These are phyloP conservation scores for Cyberlindnera mrakii DNA, from an alignment of 805 yeast genomes.

Conservation along the genomic window DNA sequence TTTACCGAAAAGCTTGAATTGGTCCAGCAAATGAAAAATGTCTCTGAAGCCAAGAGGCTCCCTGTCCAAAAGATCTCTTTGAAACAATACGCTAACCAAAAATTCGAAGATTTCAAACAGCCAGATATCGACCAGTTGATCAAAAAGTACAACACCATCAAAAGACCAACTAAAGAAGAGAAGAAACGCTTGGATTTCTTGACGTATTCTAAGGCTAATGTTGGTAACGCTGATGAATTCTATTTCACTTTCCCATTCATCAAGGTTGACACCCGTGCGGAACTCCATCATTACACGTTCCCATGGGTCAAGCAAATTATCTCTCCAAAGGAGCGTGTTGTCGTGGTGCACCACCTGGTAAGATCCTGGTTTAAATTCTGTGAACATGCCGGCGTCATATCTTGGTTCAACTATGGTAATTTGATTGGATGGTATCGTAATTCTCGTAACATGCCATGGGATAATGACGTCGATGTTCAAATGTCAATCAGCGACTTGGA, in stretches of 20 bases:
- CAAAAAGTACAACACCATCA: constrained; percentile 7
- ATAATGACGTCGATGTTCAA: constrained; percentile 57
- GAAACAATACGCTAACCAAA: constrained; percentile 8
- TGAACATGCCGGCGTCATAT: constrained; percentile 33
- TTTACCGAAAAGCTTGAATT: too few species aligned
- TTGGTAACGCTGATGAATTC: constrained; percentile 17
- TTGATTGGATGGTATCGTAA: constrained; percentile 58
- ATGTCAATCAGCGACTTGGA: constrained; percentile 41
- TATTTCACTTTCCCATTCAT: constrained; percentile 25
- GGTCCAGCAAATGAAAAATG: too few species aligned
- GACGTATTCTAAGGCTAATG: constrained; percentile 20
- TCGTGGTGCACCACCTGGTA: constrained; percentile 39
- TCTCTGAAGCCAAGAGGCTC: constrained; percentile 1
- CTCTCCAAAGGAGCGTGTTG: constrained; percentile 24
- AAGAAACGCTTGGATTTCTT: constrained; percentile 21
- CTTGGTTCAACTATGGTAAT: constrained; percentile 65
- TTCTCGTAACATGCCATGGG: constrained; percentile 56
- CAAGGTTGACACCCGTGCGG: constrained; percentile 19
- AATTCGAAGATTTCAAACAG: constrained; percentile 11
- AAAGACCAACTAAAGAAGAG: constrained; percentile 17
- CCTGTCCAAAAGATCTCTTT: constrained; percentile 10
- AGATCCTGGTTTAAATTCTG: constrained; percentile 52
- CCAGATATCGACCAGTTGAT: constrained; percentile 14
- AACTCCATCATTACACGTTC: constrained; percentile 27
- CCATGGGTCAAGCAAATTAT: constrained; percentile 27